Evolutionary conservation across 108 stramenopile genomes (phyloP).

Genomic region (Skeletonema marinoi): DNA sequence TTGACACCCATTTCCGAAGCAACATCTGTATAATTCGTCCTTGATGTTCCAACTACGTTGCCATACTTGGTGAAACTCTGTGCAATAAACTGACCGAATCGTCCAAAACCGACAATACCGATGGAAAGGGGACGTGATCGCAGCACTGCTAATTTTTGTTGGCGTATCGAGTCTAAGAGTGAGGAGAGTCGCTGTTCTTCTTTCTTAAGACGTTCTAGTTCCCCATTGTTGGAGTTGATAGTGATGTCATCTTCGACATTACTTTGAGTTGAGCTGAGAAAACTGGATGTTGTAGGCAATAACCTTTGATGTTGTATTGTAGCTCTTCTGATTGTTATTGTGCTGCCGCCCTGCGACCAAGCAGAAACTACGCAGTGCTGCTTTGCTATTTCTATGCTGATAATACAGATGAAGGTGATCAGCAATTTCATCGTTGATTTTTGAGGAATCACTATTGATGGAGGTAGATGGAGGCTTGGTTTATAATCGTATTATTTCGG

Average conservation of each 20-base stretch:
- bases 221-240: conserved; percentile 24
- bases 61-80: conserved; percentile 73
- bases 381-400: not conserved
- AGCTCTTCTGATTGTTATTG: too few species aligned
- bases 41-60: conserved; percentile 54
- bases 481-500: too few species aligned
- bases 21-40: conserved; percentile 75
- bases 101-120: conserved; percentile 92
- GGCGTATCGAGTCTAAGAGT: conserved; percentile 62
- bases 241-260: not conserved
- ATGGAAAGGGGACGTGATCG: conserved; percentile 81
- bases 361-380: not conserved
- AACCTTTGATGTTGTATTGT: not conserved
- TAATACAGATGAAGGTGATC: not conserved
- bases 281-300: not conserved
- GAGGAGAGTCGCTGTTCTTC: conserved; percentile 60
- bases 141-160: conserved; percentile 64
- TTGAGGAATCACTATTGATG: too few species aligned
- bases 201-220: conserved; percentile 70
- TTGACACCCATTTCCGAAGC: conserved; percentile 80
- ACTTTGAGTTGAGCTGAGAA: not conserved
- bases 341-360: not conserved
- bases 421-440: not conserved
- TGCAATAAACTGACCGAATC: conserved; percentile 96
- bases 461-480: too few species aligned